Evolutionary conservation across 441 rosid genomes (phyloP).

Genomic region (Croton setiger): DNA sequence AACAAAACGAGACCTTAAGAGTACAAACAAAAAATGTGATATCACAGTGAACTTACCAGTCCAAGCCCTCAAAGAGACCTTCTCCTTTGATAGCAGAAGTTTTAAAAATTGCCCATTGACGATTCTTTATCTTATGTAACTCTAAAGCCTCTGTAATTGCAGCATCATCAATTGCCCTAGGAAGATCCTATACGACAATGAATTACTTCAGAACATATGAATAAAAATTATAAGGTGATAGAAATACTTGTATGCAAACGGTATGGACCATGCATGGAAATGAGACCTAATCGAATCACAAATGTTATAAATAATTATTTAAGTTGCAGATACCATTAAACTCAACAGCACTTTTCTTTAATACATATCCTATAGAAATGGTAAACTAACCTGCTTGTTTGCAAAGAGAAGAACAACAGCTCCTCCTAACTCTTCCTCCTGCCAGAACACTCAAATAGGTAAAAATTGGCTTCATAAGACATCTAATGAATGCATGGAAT

Average conservation of each 20-base stretch:
- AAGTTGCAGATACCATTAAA: neutral
- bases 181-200: conserved; percentile 65
- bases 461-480: neutral
- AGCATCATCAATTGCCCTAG: conserved; percentile 86
- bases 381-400: conserved; percentile 71
- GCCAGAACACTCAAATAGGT: conserved; percentile 18
- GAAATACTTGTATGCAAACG: conserved; percentile 1
- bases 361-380: neutral
- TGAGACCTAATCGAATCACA: neutral
- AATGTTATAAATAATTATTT: neutral
- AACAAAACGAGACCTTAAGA: neutral
- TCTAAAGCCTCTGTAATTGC: conserved; percentile 82
- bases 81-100: conserved; percentile 65
- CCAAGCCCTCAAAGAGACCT: conserved; percentile 66
- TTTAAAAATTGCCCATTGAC: conserved; percentile 54
- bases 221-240: neutral
- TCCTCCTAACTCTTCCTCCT: conserved; percentile 89
- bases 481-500: neutral
- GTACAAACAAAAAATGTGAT: neutral
- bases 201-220: neutral
- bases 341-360: neutral
- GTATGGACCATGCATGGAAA: neutral
- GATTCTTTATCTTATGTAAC: conserved; percentile 62
- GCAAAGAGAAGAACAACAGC: conserved; percentile 79
- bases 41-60: conserved; percentile 52